phyloP scores from a whole-genome alignment of 352 stramenopile species.

The Pythium sp. region DNA sequence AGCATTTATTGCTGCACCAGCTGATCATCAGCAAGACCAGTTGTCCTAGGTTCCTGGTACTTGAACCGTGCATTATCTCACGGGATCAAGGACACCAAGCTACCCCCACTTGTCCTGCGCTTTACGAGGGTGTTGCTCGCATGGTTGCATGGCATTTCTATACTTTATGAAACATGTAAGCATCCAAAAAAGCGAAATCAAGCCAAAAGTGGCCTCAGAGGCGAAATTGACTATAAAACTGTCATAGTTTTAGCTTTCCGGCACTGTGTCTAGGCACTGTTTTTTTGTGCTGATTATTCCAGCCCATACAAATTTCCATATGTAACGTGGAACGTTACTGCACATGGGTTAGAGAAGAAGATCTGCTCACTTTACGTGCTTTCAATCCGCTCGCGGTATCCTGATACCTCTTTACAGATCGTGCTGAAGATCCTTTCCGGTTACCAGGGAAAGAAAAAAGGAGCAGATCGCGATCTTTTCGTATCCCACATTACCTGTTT shows the following conservation, averaged over 20 bases:
- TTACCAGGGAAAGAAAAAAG: neutral
- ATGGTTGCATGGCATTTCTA: neutral
- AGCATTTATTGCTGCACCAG: no score
- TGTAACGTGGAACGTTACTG: neutral
- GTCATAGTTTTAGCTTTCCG: neutral
- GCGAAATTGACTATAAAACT: neutral
- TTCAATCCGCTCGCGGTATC: neutral
- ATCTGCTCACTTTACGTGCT: neutral
- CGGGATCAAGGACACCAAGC: neutral
- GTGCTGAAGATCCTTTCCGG: neutral
- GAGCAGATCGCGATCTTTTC: neutral
- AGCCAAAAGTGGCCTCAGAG: neutral
- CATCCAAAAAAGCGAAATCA: neutral
- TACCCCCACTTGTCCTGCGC: neutral
- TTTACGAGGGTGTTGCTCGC: neutral
- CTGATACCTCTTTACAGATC: neutral
- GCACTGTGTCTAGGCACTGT: neutral
- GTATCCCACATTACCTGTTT: neutral
- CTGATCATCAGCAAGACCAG: no score
- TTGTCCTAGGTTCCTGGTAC: neutral
- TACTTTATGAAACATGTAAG: neutral
- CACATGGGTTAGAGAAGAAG: slow-evolving; percentile 3
- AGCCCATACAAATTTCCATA: slow-evolving; percentile 2
- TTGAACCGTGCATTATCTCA: neutral
- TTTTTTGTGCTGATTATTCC: neutral